A percentile compares a stretch with the other conserved stretches of the same genome.
Conservation (phyloP, 345 rosid genomes). For the Syzygium jambos region DNA sequence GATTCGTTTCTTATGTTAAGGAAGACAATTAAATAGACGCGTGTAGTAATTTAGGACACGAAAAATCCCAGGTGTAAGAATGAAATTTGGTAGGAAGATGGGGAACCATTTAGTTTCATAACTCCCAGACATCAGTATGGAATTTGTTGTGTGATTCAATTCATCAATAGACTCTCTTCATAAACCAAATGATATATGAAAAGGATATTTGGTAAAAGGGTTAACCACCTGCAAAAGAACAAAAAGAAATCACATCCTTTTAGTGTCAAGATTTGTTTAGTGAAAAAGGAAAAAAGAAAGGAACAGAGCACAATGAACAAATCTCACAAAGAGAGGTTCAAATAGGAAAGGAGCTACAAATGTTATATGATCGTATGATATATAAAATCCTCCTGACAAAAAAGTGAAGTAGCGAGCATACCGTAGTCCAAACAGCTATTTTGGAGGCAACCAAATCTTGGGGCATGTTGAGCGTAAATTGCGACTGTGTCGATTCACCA, state of each 20-base stretch:
- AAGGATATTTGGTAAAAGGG: conserved; percentile 82
- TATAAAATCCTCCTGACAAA: not conserved
- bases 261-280: not conserved
- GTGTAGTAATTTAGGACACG: not conserved
- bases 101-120: not conserved
- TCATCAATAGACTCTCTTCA: not conserved
- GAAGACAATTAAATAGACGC: not conserved
- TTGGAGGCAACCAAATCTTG: conserved; percentile 77
- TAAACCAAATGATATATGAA: not conserved
- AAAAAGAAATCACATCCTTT: not conserved
- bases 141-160: not conserved
- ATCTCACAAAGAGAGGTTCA: not conserved
- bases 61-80: not conserved
- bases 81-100: not conserved
- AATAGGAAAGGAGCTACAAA: not conserved
- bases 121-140: not conserved
- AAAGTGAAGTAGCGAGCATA: conserved; percentile 13
- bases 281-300: not conserved
- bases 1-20: not conserved
- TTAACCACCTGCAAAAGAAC: conserved; percentile 66
- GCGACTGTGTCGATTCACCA: conserved; percentile 66
- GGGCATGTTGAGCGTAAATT: conserved; percentile 91
- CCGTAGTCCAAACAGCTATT: conserved; percentile 95
- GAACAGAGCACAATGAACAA: not conserved
- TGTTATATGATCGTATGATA: not conserved